phyloP scores from a whole-genome alignment of 2,329 filamentous ascomycete genomes.

The Xylogone sp. region DNA sequence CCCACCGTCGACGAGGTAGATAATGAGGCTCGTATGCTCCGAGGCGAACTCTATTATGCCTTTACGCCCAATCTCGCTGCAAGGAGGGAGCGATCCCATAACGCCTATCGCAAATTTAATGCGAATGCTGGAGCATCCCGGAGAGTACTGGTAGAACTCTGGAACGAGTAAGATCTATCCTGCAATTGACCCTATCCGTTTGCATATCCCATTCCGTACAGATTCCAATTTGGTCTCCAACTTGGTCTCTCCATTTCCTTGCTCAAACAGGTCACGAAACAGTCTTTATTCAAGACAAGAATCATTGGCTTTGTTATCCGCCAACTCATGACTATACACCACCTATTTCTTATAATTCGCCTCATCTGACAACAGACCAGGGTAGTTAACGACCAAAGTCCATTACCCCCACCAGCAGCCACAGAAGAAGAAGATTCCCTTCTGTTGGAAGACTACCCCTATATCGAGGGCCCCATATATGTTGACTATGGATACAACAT shows the following conservation, averaged over 20 bases:
- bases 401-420: constrained; percentile 55
- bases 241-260: neutral
- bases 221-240: too few relatives aligned
- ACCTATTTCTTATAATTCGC: neutral
- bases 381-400: constrained; percentile 56
- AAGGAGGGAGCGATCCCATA: constrained; percentile 58
- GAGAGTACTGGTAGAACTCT: constrained; percentile 61
- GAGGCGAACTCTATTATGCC: constrained; percentile 69
- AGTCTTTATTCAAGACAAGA: too few relatives aligned
- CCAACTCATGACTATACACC: neutral
- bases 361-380: constrained; percentile 8
- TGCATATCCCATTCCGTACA: neutral
- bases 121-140: constrained; percentile 55
- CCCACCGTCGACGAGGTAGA: constrained; percentile 36
- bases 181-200: neutral
- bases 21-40: constrained; percentile 53
- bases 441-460: constrained; percentile 61
- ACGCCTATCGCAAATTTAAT: constrained; percentile 63
- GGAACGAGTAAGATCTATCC: constrained; percentile 60
- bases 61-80: constrained; percentile 66
- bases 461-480: constrained; percentile 65
- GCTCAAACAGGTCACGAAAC: too few relatives aligned
- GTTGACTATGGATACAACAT: constrained; percentile 79
- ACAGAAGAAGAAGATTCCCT: constrained; percentile 61
- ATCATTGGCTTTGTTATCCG: too few relatives aligned